Evolutionary conservation across 495 filamentous ascomycete genomes (phyloP), one percentile per base, ranked within the genome.

Genomic region (Penicillium simplicissimum): DNA sequence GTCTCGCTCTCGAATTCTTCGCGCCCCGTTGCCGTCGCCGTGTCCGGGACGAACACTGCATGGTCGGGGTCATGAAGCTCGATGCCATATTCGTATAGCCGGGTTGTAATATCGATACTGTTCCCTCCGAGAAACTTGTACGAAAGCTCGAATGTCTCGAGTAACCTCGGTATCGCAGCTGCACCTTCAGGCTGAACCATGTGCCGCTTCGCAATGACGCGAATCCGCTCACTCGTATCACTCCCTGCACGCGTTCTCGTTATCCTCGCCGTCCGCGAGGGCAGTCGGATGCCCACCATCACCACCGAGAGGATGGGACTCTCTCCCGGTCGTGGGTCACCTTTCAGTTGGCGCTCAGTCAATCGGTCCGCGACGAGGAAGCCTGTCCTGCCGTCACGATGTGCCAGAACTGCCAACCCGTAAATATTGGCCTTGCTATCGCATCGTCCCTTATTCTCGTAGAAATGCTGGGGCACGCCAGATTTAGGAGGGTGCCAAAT

Each of bases 361-460:
- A 55, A 21, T 13, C 53, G 25, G 56, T 59, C 61, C 34, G 51
- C 56, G 8, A 63, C 51, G 8, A 59, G 19, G 17, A 63, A 63
- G 33, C 42, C 34, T 15, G 49, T 38, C 21, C 38, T 33, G n/a
- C 61, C 56, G 15, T 49, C 37, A 3, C 56, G 49, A 36, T 59
- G 33, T 0, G 61, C 61, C 19, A 59, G 36, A 31, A 59, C 37
- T 4, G 61, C 61, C 15, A 63, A 31, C 0, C 48, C 55, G n/a
- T 59, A 63, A n/a, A 63, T 37, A 23, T 58, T 63, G 15, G 56
- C 55, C 52, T 54, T 49, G 42, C 49, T 63, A 47, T 63, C 56
- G 8, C 49, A 31, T 4, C 52, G 52, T 2, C n/a, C n/a, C 19
- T 36, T 36, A 31, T 36, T 53, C 8, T 36, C 28, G 13, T 25